phyloP scores from a whole-genome alignment of 2,329 filamentous ascomycete species.

The Fusarium sp. region DNA sequence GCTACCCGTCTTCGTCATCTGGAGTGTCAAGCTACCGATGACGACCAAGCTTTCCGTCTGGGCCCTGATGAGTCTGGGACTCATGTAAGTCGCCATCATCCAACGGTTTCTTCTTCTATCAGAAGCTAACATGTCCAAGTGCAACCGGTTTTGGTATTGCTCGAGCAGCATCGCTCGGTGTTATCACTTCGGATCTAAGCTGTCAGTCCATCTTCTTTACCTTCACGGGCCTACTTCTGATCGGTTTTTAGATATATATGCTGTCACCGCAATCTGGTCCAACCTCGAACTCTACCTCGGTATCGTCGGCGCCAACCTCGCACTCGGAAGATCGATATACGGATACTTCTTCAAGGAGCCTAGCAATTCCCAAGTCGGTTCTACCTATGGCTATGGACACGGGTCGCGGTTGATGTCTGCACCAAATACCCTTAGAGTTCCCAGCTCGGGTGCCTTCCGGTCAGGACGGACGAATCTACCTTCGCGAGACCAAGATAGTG shows the following conservation, averaged over 20 bases:
- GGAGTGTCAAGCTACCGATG: slow-evolving; percentile 49
- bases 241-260: slow-evolving; percentile 44
- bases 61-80: slow-evolving; percentile 51
- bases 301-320: slow-evolving; percentile 52
- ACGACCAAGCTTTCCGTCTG: slow-evolving; percentile 49
- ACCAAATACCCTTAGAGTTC: slow-evolving; percentile 23
- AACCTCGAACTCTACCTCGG: slow-evolving; percentile 54
- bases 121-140: slow-evolving; percentile 12
- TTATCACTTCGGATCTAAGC: slow-evolving; percentile 37
- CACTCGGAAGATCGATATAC: slow-evolving; percentile 40
- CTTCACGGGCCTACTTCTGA: no score
- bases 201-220: slow-evolving; percentile 9
- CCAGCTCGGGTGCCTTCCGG: slow-evolving; percentile 11
- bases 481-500: slow-evolving; percentile 30
- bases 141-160: slow-evolving; percentile 41
- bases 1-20: slow-evolving; percentile 49
- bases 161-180: slow-evolving; percentile 37
- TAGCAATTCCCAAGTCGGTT: slow-evolving; percentile 9
- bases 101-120: no score
- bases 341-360: slow-evolving; percentile 25
- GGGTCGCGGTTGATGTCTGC: slow-evolving; percentile 16
- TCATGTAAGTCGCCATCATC: slow-evolving; percentile 22
- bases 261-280: slow-evolving; percentile 54
- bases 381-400: background rate
- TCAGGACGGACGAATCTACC: slow-evolving; percentile 11